Percentiles rank a stretch among this genome's conserved stretches.
phyloP scores from a whole-genome alignment of 129 eudicot species.

The Centella asiatica region DNA sequence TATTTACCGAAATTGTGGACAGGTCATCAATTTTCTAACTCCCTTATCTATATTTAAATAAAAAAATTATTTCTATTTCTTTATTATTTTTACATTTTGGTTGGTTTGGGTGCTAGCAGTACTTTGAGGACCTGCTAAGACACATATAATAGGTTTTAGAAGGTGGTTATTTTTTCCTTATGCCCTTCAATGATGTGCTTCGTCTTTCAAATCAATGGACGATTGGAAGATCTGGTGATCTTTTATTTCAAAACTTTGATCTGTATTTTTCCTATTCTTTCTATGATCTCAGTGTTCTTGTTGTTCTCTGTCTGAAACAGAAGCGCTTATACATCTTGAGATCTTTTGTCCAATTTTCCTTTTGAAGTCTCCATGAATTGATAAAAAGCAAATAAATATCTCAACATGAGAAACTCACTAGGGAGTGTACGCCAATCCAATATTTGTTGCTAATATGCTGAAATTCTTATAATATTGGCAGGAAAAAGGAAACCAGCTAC shows the following conservation, averaged over 20 bases:
- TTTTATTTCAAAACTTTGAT: too few species aligned
- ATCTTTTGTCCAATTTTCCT: neutral
- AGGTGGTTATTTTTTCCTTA: too few species aligned
- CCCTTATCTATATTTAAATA: too few species aligned
- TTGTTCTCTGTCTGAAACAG: neutral
- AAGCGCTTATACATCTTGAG: neutral
- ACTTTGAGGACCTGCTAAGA: neutral
- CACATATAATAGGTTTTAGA: too few species aligned
- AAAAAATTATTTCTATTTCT: conserved; percentile 4
- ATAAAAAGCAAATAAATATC: neutral
- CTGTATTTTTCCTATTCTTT: too few species aligned
- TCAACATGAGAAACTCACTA: neutral
- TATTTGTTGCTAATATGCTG: conserved; percentile 16
- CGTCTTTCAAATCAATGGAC: neutral
- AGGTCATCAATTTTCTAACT: too few species aligned
- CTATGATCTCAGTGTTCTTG: neutral
- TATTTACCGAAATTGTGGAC: conserved; percentile 65
- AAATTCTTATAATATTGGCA: conserved; percentile 24
- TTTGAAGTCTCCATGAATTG: neutral
- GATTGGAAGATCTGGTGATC: too few species aligned
- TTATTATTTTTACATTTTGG: too few species aligned
- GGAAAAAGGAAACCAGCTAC: conserved; percentile 80
- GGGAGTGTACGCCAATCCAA: neutral
- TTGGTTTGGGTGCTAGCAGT: neutral
- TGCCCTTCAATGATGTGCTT: neutral